These are phyloP conservation scores for Gautieria morchelliformis DNA, from an alignment of 768 basidiomycete genomes.

Conservation along the genomic window DNA sequence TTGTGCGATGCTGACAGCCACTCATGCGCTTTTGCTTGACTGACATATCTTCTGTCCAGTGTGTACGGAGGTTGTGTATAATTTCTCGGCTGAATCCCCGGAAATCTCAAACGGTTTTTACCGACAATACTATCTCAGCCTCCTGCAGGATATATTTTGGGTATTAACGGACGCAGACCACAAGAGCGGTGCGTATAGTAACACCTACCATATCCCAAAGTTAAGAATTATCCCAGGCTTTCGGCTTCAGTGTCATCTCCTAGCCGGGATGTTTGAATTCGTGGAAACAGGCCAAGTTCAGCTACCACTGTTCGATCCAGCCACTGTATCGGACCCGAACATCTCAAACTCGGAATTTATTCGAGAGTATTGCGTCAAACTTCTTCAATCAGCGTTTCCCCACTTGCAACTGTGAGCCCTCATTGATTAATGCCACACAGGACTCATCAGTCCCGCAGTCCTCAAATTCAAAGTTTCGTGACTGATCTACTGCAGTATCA, in stretches of 20 bases:
- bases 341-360: slow-evolving; percentile 76
- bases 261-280: slow-evolving; percentile 88
- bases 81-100: slow-evolving; percentile 72
- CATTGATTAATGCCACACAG: not conserved
- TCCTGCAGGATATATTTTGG: slow-evolving; percentile 94
- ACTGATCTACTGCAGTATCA: slow-evolving; percentile 59
- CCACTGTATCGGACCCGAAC: slow-evolving; percentile 55
- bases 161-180: slow-evolving; percentile 97
- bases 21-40: slow-evolving; percentile 1
- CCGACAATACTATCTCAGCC: slow-evolving; percentile 89
- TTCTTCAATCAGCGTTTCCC: slow-evolving; percentile 84
- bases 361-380: slow-evolving; percentile 74
- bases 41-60: slow-evolving; percentile 36
- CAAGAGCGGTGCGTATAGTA: slow-evolving; percentile 59
- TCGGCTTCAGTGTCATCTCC: slow-evolving; percentile 88
- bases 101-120: slow-evolving; percentile 86
- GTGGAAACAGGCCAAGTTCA: slow-evolving; percentile 75
- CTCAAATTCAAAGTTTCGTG: slow-evolving; percentile 67
- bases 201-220: not conserved
- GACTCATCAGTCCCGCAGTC: slow-evolving; percentile 26
- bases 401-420: slow-evolving; percentile 73
- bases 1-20: slow-evolving; percentile 33
- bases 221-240: slow-evolving; percentile 39
- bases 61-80: slow-evolving; percentile 89
- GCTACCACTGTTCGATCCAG: slow-evolving; percentile 76